Percentiles rank a stretch among this genome's conserved stretches.
phyloP scores from a whole-genome alignment of 805 yeast species.

The Schwanniomyces yamadae region DNA sequence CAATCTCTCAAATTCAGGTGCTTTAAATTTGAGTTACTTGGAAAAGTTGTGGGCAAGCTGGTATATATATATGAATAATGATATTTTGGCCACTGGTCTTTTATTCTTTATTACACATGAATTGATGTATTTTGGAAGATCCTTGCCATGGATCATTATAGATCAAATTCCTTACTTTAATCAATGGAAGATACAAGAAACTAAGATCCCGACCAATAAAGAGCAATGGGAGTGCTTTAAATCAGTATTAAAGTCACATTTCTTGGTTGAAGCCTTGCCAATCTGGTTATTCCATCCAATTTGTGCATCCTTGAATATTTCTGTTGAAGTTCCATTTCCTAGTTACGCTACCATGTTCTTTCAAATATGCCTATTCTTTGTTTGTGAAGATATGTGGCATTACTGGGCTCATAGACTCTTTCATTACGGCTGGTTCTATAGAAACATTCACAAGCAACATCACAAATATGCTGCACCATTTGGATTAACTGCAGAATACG shows the following conservation, averaged over 20 bases:
- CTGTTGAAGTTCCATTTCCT: slow-evolving; percentile 56
- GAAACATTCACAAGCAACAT: slow-evolving; percentile 58
- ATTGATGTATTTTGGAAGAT: slow-evolving; percentile 56
- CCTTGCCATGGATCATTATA: slow-evolving; percentile 57
- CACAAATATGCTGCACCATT: slow-evolving; percentile 63
- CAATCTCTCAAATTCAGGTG: neutral
- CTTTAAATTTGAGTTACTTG: slow-evolving; percentile 31
- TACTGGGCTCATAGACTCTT: slow-evolving; percentile 58
- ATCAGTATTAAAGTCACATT: slow-evolving; percentile 55
- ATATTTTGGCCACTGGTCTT: slow-evolving; percentile 56
- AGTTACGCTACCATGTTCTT: slow-evolving; percentile 36
- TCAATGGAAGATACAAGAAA: slow-evolving; percentile 54
- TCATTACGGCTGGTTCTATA: slow-evolving; percentile 56
- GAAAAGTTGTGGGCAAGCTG: slow-evolving; percentile 58
- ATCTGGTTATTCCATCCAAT: slow-evolving; percentile 64
- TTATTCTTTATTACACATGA: slow-evolving; percentile 56
- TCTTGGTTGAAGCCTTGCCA: slow-evolving; percentile 58
- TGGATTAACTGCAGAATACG: slow-evolving; percentile 61
- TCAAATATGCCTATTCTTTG: slow-evolving; percentile 50
- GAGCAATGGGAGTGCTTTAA: slow-evolving; percentile 65
- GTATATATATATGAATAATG: slow-evolving; percentile 54
- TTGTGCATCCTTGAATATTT: slow-evolving; percentile 48
- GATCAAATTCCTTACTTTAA: slow-evolving; percentile 53
- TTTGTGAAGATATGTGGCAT: slow-evolving; percentile 60
- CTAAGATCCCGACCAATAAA: slow-evolving; percentile 49